Evolutionary conservation across 2,329 filamentous ascomycete genomes (phyloP), one percentile per base, ranked within the genome.

Genomic region (Colletotrichum kahawae): DNA sequence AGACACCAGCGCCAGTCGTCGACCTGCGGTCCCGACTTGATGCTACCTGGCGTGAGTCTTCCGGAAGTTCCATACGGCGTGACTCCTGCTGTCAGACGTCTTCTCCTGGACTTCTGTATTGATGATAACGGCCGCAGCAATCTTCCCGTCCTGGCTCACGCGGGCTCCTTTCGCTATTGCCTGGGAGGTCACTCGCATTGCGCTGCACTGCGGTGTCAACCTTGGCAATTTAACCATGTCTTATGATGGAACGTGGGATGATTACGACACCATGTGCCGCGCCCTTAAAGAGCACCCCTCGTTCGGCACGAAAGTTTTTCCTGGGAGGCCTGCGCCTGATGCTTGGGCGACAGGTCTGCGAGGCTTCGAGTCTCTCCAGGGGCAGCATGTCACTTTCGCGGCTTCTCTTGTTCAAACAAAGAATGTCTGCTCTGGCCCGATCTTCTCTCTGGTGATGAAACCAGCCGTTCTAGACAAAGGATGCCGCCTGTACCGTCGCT

Each of bases 151-250:
- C 2, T 74, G 62, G 62, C 81, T 90, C 5, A 82, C 84, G 6
- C 66, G 82, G 1, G 89, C 88, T 0, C 88, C 90, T 0, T 81
- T 91, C 4, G 84, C 85, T 4, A 82, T 91, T 8, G 78, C 85
- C 5, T 92, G 90, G 90, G 90, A 92, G 70, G 79, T 90, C 0
- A 85, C 86, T 1, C 85, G 90, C 16, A 84, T 88, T 29, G 86
- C 87, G 0, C 77, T 87, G 0, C 83, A 88, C 51, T 90, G 89
- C 75, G 80, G 79, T 0, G 83, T 90, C 4, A 81, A 87, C 33
- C 78, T 87, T 4, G 78, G 82, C 3, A 77, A 83, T 2, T 77
- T 85, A 13, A 78, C 82, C 4, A 51, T 88, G 5, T 48, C 72
- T 1, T 87, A 90, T 67, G 78, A 84, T 4, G 79, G 84, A 1